These are phyloP conservation scores for Rhodotorula paludigena DNA, from an alignment of 768 basidiomycete genomes.

Conservation along the genomic window DNA sequence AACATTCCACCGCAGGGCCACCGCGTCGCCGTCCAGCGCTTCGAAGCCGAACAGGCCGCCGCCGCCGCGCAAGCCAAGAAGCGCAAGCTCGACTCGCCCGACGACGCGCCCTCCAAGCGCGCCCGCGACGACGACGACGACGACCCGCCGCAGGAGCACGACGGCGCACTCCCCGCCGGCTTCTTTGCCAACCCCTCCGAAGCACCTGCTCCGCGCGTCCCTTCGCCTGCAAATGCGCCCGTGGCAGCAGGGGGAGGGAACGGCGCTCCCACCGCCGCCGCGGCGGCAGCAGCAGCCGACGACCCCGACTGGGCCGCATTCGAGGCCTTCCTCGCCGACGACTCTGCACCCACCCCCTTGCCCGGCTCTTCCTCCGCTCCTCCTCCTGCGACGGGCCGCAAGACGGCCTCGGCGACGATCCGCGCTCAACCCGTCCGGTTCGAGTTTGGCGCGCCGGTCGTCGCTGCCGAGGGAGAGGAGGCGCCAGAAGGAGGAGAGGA, in stretches of 20 bases:
- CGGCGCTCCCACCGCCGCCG: not conserved
- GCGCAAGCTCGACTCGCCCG: not conserved
- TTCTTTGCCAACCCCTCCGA: conserved; percentile 25
- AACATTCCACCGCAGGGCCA: conserved; percentile 11
- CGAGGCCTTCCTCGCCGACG: conserved; percentile 3
- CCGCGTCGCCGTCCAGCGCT: conserved; percentile 27
- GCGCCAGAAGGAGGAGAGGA: not conserved
- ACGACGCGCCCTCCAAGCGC: conserved; percentile 3
- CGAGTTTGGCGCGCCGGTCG: conserved; percentile 26
- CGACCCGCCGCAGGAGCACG: not conserved
- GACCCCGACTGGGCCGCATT: conserved; percentile 19
- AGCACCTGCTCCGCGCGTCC: not conserved
- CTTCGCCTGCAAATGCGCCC: not conserved
- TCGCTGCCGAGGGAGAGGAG: not conserved
- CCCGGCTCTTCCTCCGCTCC: no score
- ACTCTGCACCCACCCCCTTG: not conserved
- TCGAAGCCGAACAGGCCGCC: conserved; percentile 1
- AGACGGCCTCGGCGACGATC: conserved; percentile 16
- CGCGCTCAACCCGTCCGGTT: conserved; percentile 11
- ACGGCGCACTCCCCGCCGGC: not conserved
- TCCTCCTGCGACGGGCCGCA: no score
- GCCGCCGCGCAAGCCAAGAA: not conserved
- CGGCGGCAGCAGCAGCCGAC: not conserved
- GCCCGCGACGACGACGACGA: not conserved
- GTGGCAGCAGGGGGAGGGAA: not conserved